These are phyloP conservation scores for Phytopythium vexans DNA, from an alignment of 352 stramenopile species.

Conservation along the genomic window DNA sequence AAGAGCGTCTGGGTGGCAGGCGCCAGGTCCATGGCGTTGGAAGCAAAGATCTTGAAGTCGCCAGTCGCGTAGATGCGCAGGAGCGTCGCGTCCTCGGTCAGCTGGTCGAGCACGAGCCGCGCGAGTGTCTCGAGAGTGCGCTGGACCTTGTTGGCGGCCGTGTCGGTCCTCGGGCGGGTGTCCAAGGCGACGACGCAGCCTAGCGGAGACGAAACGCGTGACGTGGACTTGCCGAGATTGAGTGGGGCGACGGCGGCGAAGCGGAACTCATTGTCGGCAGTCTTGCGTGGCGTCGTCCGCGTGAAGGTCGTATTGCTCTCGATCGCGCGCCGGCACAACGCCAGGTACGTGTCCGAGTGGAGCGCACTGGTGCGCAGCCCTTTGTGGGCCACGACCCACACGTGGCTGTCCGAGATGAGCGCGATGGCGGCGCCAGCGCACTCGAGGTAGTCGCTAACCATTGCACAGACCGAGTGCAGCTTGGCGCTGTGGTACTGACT, in stretches of 20 bases:
- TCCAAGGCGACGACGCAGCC: constrained; percentile 66
- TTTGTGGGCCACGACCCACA: constrained; percentile 70
- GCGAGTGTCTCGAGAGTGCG: constrained; percentile 59
- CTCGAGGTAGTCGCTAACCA: constrained; percentile 70
- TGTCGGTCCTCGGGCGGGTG: constrained; percentile 33
- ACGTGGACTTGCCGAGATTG: constrained; percentile 22
- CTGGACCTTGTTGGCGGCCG: constrained; percentile 37
- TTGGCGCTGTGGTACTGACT: constrained; percentile 72
- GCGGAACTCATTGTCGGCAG: constrained; percentile 20
- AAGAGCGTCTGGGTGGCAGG: constrained; percentile 18
- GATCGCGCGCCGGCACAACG: constrained; percentile 47
- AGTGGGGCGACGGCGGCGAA: constrained; percentile 67
- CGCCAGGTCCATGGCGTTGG: constrained; percentile 22
- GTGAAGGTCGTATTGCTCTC: constrained; percentile 42
- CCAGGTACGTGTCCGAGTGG: constrained; percentile 52
- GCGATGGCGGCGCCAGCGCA: constrained; percentile 64
- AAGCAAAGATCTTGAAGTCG: constrained; percentile 63
- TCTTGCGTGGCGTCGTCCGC: constrained; percentile 21
- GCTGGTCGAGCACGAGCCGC: constrained; percentile 56
- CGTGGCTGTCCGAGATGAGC: constrained; percentile 42
- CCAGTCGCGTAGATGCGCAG: constrained; percentile 57
- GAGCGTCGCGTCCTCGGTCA: constrained; percentile 54
- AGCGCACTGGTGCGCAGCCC: constrained; percentile 46
- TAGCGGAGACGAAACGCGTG: constrained; percentile 17
- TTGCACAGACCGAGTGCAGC: constrained; percentile 65